A percentile compares a stretch with the other conserved stretches of the same genome.
Conservation (phyloP, 768 basidiomycete genomes). For the Flagelloscypha sp. region DNA sequence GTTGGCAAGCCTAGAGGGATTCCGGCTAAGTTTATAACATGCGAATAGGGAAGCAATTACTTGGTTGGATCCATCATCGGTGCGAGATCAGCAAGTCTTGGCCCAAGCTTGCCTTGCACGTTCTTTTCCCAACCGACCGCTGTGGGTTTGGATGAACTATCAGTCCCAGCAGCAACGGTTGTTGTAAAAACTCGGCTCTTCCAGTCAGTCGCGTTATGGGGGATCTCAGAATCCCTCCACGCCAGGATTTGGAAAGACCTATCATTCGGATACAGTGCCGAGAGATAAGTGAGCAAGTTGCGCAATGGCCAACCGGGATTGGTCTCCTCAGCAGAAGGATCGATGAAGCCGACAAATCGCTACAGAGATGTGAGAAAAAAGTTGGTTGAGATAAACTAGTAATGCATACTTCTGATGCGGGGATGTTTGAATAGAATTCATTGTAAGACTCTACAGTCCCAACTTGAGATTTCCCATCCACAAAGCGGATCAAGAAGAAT, state of each 20-base stretch:
- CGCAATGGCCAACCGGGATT: constrained; percentile 91
- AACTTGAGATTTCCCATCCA: constrained; percentile 28
- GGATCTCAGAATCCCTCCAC: constrained; percentile 62
- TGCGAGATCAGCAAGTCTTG: constrained; percentile 82
- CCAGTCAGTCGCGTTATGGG: constrained; percentile 34
- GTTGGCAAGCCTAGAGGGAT: constrained; percentile 63
- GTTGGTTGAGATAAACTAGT: constrained; percentile 3
- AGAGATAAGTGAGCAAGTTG: constrained; percentile 81
- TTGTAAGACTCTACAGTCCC: constrained; percentile 50
- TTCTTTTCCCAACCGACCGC: constrained; percentile 98
- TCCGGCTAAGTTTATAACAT: not conserved
- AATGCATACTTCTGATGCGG: constrained; percentile 32
- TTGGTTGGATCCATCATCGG: constrained; percentile 93
- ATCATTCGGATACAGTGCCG: constrained; percentile 43
- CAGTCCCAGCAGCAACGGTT: constrained; percentile 16
- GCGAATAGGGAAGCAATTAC: constrained; percentile 26
- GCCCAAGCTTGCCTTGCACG: constrained; percentile 75
- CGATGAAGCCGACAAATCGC: constrained; percentile 61
- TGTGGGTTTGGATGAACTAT: constrained; percentile 30
- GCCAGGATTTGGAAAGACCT: constrained; percentile 58
- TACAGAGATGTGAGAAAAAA: constrained; percentile 20
- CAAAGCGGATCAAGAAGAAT: constrained; percentile 55
- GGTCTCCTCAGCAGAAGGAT: constrained; percentile 70
- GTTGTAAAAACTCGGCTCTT: constrained; percentile 59
- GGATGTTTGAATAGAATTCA: constrained; percentile 44